Percentiles rank a stretch among this genome's conserved stretches.
Evolutionary conservation across 2,329 filamentous ascomycete genomes (phyloP).

Genomic region (Myriosclerotinia duriaeana): DNA sequence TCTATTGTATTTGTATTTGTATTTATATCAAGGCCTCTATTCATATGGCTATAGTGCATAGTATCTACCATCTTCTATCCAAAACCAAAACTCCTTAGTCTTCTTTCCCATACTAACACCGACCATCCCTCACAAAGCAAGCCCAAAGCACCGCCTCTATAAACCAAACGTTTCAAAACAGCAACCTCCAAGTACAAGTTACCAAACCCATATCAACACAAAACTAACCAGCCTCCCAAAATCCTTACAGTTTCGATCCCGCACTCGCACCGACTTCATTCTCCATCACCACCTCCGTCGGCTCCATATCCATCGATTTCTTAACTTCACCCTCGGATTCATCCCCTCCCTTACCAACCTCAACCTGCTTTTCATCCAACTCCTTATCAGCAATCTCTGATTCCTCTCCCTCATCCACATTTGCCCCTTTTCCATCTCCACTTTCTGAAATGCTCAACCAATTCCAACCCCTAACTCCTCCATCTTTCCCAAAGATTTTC

Average conservation of each 20-base stretch:
- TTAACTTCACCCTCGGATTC: neutral
- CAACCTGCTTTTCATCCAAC: constrained; percentile 14
- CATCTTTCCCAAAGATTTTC: constrained; percentile 33
- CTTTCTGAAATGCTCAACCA: constrained; percentile 32
- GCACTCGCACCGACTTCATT: constrained; percentile 22
- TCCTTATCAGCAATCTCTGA: constrained; percentile 12
- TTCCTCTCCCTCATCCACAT: constrained; percentile 29
- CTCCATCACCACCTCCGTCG: constrained; percentile 30
- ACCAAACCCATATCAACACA: neutral
- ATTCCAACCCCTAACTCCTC: constrained; percentile 37
- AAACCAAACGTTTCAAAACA: no score
- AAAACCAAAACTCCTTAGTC: no score
- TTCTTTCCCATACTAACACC: no score
- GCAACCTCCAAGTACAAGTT: accelerated
- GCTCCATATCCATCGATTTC: constrained; percentile 22
- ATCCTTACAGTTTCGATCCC: neutral
- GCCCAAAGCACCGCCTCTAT: neutral
- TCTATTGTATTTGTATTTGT: no score
- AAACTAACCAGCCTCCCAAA: neutral
- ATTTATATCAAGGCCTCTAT: no score
- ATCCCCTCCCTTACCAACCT: constrained; percentile 8
- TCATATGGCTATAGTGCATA: no score
- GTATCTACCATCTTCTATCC: no score
- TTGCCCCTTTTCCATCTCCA: neutral
- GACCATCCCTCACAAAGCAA: no score